Evolutionary conservation across 352 stramenopile genomes (phyloP), one percentile per base, ranked within the genome.

Genomic region (Pythium phragmiticola): DNA sequence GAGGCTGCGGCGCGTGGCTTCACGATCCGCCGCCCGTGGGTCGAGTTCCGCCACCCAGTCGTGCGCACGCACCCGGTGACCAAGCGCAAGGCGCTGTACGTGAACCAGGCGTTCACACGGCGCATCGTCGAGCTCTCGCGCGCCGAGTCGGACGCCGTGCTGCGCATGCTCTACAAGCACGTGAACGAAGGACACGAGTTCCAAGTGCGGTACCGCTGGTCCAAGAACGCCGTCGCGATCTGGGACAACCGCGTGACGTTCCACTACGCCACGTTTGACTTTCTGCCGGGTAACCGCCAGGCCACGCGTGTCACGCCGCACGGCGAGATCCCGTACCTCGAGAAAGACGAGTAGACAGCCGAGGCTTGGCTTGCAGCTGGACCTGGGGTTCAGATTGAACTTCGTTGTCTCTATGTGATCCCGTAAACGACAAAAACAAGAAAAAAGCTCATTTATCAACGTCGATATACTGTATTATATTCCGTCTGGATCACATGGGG

Each of bases 11-110:
- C 33, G 12, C 51, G 55, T 13, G 68, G 68, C 19, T 60, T 72
- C 41, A 76, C 57, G 33, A 62, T 81, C 39, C 74, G 69, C 28
- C 74, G 74, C 12, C 53, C 65, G 28, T 60, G 57, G 19, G 74
- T 76, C 33, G 71, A 78, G 60, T 81, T 75, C 17, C 65, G 72
- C 53, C 74, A 82, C 63, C 72, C 74, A 6, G 57, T 82, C 7
- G 56, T 82, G 2, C 72, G 74, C 28, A 82, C 70, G 7, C 74
- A 82, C 45, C 72, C 74, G 2, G 72, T 68, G 36, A 76, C 70
- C 14, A 66, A 66, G 34, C 63, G 67, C 53, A 77, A 77, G 55
- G 60, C 64, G 23, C 60, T 82, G 8, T 82, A 61, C 52, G 74
- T 79, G 26, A 82, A 82, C 54, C 47, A 65, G 5, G 72, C 54